Conservation (phyloP, 108 stramenopile species). For the Epithemia pelagica region DNA sequence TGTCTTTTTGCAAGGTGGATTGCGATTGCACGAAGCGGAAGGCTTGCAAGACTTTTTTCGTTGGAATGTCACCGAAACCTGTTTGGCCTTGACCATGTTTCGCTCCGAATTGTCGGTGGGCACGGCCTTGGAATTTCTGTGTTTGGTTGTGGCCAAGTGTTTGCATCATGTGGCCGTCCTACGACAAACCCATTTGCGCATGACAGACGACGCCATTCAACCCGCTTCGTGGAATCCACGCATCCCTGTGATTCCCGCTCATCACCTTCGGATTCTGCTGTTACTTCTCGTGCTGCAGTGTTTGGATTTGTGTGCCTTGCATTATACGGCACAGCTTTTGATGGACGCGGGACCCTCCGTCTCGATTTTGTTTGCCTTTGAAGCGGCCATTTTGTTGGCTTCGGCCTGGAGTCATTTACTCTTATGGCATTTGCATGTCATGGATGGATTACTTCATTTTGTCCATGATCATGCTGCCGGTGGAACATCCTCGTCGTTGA, state of each 20-base stretch:
- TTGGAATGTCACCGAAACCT: conserved; percentile 97
- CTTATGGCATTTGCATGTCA: conserved; percentile 73
- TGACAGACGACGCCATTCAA: conserved; percentile 73
- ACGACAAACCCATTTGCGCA: conserved; percentile 85
- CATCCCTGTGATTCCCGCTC: conserved; percentile 21
- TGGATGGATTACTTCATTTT: conserved; percentile 76
- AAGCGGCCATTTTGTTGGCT: conserved; percentile 81
- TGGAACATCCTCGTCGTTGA: conserved; percentile 24
- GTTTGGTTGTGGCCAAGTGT: conserved; percentile 81
- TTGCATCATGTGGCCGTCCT: conserved; percentile 93
- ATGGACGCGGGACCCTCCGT: conserved; percentile 70
- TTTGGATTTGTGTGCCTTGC: conserved; percentile 53
- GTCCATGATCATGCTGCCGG: conserved; percentile 40
- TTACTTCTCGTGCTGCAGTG: conserved; percentile 51
- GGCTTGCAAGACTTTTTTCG: conserved; percentile 86
- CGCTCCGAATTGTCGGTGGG: conserved; percentile 81
- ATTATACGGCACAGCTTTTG: conserved; percentile 47
- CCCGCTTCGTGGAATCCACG: conserved; percentile 27
- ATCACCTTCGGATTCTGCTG: conserved; percentile 49
- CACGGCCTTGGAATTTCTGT: conserved; percentile 78
- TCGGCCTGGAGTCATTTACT: conserved; percentile 60
- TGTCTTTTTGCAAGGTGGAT: conserved; percentile 69
- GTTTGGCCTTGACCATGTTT: conserved; percentile 96
- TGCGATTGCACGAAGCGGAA: conserved; percentile 88
- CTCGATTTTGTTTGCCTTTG: conserved; percentile 91